These are phyloP conservation scores for Incumbomyces delicatus DNA, from an alignment of 2,329 filamentous ascomycete genomes.

Conservation along the genomic window DNA sequence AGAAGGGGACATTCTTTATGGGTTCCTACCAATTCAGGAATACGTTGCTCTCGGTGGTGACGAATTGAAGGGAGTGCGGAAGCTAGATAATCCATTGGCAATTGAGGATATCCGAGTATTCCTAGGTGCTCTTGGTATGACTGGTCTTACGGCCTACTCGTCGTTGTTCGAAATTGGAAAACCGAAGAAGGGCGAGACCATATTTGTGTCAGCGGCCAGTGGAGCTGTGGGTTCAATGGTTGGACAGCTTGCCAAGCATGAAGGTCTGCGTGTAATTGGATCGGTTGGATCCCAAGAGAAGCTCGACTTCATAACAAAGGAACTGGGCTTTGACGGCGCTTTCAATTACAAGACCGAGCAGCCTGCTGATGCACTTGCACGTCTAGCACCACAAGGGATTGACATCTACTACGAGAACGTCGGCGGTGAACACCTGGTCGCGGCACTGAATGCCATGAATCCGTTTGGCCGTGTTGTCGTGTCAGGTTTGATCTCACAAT, in stretches of 20 bases:
- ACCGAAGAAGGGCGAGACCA: slow-evolving; percentile 68
- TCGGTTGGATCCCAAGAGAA: slow-evolving; percentile 73
- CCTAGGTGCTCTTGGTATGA: slow-evolving; percentile 68
- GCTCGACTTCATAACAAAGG: slow-evolving; percentile 61
- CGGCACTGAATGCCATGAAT: slow-evolving; percentile 56
- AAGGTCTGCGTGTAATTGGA: slow-evolving; percentile 69
- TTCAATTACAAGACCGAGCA: slow-evolving; percentile 87
- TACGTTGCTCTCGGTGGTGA: slow-evolving; percentile 51
- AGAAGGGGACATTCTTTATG: slow-evolving; percentile 56
- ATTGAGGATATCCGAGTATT: slow-evolving; percentile 49
- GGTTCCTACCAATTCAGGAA: slow-evolving; percentile 53
- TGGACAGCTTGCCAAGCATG: slow-evolving; percentile 72
- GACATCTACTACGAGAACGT: slow-evolving; percentile 81
- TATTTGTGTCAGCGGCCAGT: slow-evolving; percentile 70
- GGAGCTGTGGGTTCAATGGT: slow-evolving; percentile 77
- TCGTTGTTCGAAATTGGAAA: slow-evolving; percentile 66
- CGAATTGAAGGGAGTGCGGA: slow-evolving; percentile 34
- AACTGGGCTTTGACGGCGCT: slow-evolving; percentile 60
- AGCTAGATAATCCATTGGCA: slow-evolving; percentile 30
- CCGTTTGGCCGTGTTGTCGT: slow-evolving; percentile 53
- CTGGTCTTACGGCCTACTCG: slow-evolving; percentile 64
- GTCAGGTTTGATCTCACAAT: slow-evolving; percentile 57
- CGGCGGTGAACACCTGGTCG: slow-evolving; percentile 64
- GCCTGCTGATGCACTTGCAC: slow-evolving; percentile 54
- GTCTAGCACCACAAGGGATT: slow-evolving; percentile 65